Conservation (phyloP, 768 basidiomycete species). For the Pilatotrama ljubarskyi region DNA sequence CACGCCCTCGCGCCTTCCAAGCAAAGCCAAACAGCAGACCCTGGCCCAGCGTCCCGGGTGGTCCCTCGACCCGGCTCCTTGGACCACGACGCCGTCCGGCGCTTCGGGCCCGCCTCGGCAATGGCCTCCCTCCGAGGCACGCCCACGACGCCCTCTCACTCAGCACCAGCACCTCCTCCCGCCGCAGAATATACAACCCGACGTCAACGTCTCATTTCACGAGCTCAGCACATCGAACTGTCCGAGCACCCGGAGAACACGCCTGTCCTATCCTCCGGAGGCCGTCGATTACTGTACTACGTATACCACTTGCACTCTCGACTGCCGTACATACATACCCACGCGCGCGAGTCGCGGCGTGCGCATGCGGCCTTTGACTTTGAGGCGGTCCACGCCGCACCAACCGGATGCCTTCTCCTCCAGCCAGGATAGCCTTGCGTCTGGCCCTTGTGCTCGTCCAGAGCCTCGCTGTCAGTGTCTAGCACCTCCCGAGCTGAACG, state of each 20-base stretch:
- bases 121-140: conserved; percentile 4
- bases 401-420: background rate
- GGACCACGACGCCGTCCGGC: conserved; percentile 1
- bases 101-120: conserved; percentile 2
- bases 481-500: background rate
- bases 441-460: conserved; percentile 1
- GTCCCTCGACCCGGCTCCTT: background rate
- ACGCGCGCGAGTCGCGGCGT: background rate
- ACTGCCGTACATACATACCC: background rate
- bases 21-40: conserved; percentile 1
- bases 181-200: background rate
- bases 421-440: background rate
- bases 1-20: background rate
- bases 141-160: conserved; percentile 1
- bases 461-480: background rate
- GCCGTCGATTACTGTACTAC: background rate
- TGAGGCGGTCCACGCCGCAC: conserved; percentile 4
- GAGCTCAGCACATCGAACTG: background rate
- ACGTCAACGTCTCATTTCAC: background rate
- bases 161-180: background rate
- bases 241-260: background rate
- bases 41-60: background rate
- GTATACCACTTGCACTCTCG: background rate
- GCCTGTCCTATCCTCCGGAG: background rate
- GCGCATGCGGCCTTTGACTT: background rate